phyloP scores from a whole-genome alignment of 2,329 filamentous ascomycete genomes.

The Aspergillus luchuensis region DNA sequence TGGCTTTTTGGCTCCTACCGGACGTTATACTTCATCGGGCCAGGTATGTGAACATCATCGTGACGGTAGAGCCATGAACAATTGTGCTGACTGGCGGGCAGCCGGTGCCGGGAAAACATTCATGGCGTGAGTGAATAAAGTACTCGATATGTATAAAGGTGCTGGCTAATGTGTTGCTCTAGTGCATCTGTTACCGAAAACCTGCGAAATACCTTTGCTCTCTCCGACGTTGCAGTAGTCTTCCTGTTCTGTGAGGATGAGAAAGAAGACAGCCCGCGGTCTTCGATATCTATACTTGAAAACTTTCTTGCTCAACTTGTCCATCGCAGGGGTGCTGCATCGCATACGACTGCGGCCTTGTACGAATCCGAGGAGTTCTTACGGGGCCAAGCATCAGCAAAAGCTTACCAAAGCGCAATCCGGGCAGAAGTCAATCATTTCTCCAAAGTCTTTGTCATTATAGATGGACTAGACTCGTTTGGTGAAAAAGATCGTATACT shows the following conservation, averaged over 20 bases:
- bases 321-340: constrained; percentile 29
- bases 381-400: constrained; percentile 27
- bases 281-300: too few species aligned
- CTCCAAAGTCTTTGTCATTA: constrained; percentile 31
- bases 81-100: constrained; percentile 2
- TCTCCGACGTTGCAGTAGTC: constrained; percentile 16
- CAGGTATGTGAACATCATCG: too few species aligned
- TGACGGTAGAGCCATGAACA: too few species aligned
- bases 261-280: too few species aligned
- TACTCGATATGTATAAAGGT: neutral
- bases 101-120: constrained; percentile 35
- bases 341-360: constrained; percentile 25
- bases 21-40: too few species aligned
- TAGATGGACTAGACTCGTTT: constrained; percentile 34
- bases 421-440: constrained; percentile 35
- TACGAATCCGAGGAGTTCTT: constrained; percentile 28
- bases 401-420: constrained; percentile 36
- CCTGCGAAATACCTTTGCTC: constrained; percentile 32
- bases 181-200: constrained; percentile 28
- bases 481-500: constrained; percentile 35
- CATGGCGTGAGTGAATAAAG: constrained; percentile 28
- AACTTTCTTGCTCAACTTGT: constrained; percentile 12
- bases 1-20: too few species aligned
- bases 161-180: neutral
- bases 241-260: too few species aligned